Percentiles rank a stretch among this genome's conserved stretches.
These are phyloP conservation scores for Cryphonectria japonica DNA, from an alignment of 2,329 filamentous ascomycete genomes.

Conservation along the genomic window DNA sequence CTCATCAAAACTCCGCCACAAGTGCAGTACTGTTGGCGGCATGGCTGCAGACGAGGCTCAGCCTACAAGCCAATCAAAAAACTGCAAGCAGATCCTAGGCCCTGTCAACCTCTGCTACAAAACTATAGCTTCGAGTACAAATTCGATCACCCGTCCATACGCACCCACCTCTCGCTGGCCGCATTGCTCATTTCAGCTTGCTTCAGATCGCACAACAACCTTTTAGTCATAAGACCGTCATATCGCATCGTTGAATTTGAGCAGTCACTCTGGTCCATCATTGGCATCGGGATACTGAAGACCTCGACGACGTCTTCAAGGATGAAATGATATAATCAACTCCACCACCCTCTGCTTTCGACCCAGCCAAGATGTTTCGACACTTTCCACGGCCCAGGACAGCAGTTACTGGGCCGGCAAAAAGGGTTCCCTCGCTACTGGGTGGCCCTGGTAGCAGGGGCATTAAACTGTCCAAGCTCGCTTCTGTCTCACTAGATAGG, in stretches of 20 bases:
- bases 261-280: no score
- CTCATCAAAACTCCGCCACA: neutral
- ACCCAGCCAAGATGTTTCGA: conserved; percentile 19
- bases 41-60: neutral
- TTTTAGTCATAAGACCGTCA: neutral
- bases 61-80: neutral
- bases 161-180: no score
- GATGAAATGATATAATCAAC: neutral
- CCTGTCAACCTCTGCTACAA: no score
- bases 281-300: neutral
- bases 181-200: no score
- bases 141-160: no score
- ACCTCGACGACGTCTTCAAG: neutral
- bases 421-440: conserved; percentile 13
- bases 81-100: neutral
- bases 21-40: neutral
- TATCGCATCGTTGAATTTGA: neutral
- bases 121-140: no score
- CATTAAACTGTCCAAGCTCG: neutral
- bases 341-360: neutral
- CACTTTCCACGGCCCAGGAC: conserved; percentile 10
- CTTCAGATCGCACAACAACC: neutral
- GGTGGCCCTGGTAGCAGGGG: conserved; percentile 12
- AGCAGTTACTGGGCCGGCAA: neutral
- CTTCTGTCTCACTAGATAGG: neutral